Base-by-base conservation (phyloP, 805 yeast species). In the Debaryomyces prosopidis region DNA sequence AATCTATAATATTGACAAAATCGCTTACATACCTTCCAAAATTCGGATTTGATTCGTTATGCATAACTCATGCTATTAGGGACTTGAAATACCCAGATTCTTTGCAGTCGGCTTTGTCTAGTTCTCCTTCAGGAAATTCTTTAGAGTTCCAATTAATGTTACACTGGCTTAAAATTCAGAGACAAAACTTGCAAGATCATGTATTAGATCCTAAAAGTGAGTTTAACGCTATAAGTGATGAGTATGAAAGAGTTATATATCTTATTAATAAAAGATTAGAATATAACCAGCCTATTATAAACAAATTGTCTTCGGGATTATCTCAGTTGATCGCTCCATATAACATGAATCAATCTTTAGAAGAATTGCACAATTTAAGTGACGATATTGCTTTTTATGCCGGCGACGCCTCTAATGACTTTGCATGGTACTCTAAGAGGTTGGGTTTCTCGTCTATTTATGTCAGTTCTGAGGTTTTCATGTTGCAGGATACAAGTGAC, bases 371-470 rank as follows among this genome's bases (percentile, higher is more conserved):
- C 54, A 76, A 80, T 42, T 73, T 91, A 45, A 76, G 89, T 10
- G 98, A 92, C 66, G 98, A 94, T 60, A 75, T 92, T 47, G 79
- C 88, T 37, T 89, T 68, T 63, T 82, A 80, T 54, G 82, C 96
- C 0, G 94, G 91, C 9, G 97, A 91, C 60, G 58, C 65, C 43
- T 79, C 94, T 16, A 82, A 82, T 52, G 96, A 89, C 63, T 84
- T 87, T 61, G 85, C 89, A 3, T 92, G 99, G 99, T 92, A 92
- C 64, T 73, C 95, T n/a, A 87, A 90, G 59, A 74, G 99, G 52
- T 69, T 85, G 12, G 77, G 87, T 7, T 60, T 92, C 12, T 77
- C 87, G 18, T 74, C 86, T 1, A 77, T 86, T 2, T 89, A 87
- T 62, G 86, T 87, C 2, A 79, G 85, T 32, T 69, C 86, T 33